Percentiles rank a stretch among this genome's conserved stretches.
These are phyloP conservation scores for Alternaria panax DNA, from an alignment of 2,329 filamentous ascomycete genomes.

Conservation along the genomic window DNA sequence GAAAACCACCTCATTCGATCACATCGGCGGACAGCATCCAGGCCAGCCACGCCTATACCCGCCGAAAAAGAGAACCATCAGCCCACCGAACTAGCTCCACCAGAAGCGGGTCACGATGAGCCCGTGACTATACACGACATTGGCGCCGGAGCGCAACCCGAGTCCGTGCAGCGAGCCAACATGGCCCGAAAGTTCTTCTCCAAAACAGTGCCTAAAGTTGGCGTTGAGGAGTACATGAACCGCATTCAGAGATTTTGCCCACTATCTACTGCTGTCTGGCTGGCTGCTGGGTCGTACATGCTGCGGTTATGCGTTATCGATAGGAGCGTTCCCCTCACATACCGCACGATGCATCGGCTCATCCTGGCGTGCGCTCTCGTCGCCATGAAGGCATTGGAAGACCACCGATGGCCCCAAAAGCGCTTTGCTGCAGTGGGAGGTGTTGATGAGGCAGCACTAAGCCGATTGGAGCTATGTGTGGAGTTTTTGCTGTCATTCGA, in stretches of 20 bases:
- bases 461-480: constrained; percentile 80
- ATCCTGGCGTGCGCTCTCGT: constrained; percentile 84
- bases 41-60: constrained; percentile 51
- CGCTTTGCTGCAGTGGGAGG: constrained; percentile 88
- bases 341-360: constrained; percentile 84
- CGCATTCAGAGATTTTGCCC: constrained; percentile 91
- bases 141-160: constrained; percentile 72
- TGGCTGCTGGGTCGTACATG: constrained; percentile 88
- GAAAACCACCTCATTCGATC: constrained; percentile 36
- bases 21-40: constrained; percentile 48
- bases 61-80: constrained; percentile 51
- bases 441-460: constrained; percentile 81
- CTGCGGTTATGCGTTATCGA: constrained; percentile 78
- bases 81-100: constrained; percentile 54
- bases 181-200: constrained; percentile 94
- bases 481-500: constrained; percentile 57
- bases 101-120: constrained; percentile 60
- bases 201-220: constrained; percentile 83
- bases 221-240: constrained; percentile 81
- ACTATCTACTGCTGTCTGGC: constrained; percentile 91
- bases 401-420: constrained; percentile 83
- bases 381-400: constrained; percentile 94
- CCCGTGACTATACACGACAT: constrained; percentile 55
- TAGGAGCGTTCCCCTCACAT: constrained; percentile 79
- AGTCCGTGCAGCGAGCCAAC: constrained; percentile 80